Conservation (phyloP, 2,329 filamentous ascomycete genomes). For the Curvularia sp. region DNA sequence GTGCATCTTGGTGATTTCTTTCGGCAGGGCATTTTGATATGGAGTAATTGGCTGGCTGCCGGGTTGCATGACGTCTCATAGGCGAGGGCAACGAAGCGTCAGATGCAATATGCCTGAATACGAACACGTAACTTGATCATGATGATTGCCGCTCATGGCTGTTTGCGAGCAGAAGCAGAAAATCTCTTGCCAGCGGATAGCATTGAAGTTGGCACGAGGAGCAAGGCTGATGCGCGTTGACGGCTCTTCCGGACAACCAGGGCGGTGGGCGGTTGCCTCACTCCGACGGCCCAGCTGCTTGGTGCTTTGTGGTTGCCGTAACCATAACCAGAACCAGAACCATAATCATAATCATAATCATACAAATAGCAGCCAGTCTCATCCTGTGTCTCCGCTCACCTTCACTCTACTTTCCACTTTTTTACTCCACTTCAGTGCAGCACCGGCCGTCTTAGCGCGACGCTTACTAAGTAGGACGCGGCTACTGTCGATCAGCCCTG, state of each 20-base stretch:
- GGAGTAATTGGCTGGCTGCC: constrained; percentile 24
- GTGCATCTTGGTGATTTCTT: constrained; percentile 13
- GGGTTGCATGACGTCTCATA: constrained; percentile 10
- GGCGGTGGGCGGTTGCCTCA: constrained; percentile 28
- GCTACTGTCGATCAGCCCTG: constrained; percentile 43
- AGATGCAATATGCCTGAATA: constrained; percentile 11
- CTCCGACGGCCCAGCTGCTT: constrained; percentile 16
- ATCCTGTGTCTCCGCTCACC: constrained; percentile 7
- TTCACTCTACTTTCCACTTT: constrained; percentile 12
- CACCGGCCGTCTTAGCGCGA: constrained; percentile 34
- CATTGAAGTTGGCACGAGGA: not conserved
- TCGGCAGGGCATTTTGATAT: constrained; percentile 29
- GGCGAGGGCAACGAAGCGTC: constrained; percentile 17
- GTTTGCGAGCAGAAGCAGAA: not conserved
- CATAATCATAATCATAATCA: too few relatives aligned
- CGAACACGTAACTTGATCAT: constrained; percentile 3
- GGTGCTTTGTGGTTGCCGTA: constrained; percentile 10
- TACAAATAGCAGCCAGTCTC: constrained; percentile 15
- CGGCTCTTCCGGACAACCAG: constrained; percentile 19
- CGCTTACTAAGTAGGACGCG: constrained; percentile 41
- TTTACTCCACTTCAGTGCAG: constrained; percentile 35
- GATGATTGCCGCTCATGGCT: not conserved
- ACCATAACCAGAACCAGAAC: too few relatives aligned
- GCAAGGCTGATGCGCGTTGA: constrained; percentile 16
- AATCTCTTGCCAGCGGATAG: not conserved